Evolutionary conservation across 345 rosid genomes (phyloP).

Genomic region (Lepidium africanum): DNA sequence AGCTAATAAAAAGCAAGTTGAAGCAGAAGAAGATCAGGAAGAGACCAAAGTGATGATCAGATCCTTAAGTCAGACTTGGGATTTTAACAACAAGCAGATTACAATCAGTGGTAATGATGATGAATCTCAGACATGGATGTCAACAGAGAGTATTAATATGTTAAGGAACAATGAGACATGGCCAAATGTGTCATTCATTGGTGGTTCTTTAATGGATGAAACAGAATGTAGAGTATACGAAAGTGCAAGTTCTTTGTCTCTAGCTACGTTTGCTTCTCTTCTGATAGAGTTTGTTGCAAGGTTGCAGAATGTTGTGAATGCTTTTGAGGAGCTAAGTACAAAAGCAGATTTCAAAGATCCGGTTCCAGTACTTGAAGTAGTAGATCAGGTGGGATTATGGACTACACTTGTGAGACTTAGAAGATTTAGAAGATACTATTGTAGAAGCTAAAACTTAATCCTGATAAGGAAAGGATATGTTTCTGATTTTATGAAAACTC

Average conservation of each 20-base stretch:
- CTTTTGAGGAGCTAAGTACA: constrained; percentile 57
- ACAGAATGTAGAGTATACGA: constrained; percentile 55
- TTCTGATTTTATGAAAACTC: neutral
- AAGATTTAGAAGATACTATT: constrained; percentile 27
- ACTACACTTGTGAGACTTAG: constrained; percentile 18
- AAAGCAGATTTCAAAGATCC: constrained; percentile 53
- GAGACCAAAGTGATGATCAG: constrained; percentile 42
- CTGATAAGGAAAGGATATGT: neutral
- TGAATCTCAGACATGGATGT: constrained; percentile 17
- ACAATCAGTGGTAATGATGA: constrained; percentile 1
- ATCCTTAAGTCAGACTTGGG: constrained; percentile 47
- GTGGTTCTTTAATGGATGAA: constrained; percentile 21
- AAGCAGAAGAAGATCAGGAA: constrained; percentile 23
- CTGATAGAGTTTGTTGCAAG: constrained; percentile 84
- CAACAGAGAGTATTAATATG: constrained; percentile 28
- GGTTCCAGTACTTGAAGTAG: neutral
- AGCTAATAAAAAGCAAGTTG: constrained; percentile 13
- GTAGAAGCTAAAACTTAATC: neutral
- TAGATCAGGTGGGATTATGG: constrained; percentile 28
- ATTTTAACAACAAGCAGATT: constrained; percentile 15
- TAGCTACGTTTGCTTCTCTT: constrained; percentile 74
- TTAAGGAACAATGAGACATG: constrained; percentile 35
- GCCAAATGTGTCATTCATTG: constrained; percentile 47
- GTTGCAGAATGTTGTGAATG: constrained; percentile 61
- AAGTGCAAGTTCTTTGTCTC: constrained; percentile 72